A percentile compares a stretch with the other conserved stretches of the same genome.
These are phyloP conservation scores for Eucalyptus erythrocorys DNA, from an alignment of 345 rosid species.

Conservation along the genomic window DNA sequence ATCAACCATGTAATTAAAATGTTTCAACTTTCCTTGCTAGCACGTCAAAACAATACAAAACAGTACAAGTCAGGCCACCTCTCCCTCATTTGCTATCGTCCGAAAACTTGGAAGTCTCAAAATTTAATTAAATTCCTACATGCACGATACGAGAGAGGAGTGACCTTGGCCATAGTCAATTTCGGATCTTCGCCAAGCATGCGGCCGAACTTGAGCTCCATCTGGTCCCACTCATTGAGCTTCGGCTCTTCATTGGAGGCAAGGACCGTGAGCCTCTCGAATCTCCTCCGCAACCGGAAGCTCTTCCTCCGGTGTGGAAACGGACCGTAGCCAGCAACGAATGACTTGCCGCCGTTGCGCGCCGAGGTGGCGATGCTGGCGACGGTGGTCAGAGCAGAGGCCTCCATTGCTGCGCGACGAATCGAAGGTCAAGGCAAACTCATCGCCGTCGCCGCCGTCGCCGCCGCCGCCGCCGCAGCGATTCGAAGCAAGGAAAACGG, in stretches of 20 bases:
- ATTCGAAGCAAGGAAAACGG: fast-evolving
- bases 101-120: neutral
- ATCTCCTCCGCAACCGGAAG: slow-evolving; percentile 3
- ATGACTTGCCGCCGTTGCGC: slow-evolving; percentile 1
- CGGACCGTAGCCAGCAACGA: neutral
- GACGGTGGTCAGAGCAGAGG: slow-evolving; percentile 29
- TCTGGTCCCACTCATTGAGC: slow-evolving; percentile 64
- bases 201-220: slow-evolving; percentile 90
- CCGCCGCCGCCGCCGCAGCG: neutral
- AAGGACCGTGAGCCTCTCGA: slow-evolving; percentile 18
- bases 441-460: neutral
- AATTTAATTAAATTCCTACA: neutral
- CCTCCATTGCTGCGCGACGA: slow-evolving; percentile 32
- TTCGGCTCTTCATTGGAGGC: slow-evolving; percentile 56
- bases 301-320: neutral
- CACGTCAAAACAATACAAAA: neutral
- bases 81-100: neutral
- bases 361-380: slow-evolving; percentile 1
- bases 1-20: neutral
- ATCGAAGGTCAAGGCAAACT: neutral
- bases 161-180: slow-evolving; percentile 85
- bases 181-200: slow-evolving; percentile 90
- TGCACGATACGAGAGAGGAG: neutral
- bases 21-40: neutral
- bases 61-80: neutral